These are phyloP conservation scores for Choiromyces venosus DNA, from an alignment of 495 filamentous ascomycete genomes.

Conservation along the genomic window DNA sequence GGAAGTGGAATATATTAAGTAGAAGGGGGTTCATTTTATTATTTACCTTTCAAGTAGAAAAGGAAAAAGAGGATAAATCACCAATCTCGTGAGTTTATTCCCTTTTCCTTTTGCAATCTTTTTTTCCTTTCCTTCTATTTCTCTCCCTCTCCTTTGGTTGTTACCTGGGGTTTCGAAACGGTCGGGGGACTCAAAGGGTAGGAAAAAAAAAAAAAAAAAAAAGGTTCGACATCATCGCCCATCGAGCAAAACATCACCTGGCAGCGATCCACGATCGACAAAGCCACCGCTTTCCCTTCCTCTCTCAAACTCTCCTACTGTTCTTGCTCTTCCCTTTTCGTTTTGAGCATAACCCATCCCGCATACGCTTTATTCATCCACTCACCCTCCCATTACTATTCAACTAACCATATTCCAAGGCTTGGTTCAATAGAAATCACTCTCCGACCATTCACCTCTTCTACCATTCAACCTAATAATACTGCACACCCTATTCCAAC, in stretches of 20 bases:
- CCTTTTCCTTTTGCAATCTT: neutral
- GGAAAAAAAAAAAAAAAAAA: conserved; percentile 4
- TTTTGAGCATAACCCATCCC: neutral
- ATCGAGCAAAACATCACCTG: conserved; percentile 37
- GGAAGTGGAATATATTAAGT: neutral
- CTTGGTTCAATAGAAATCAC: conserved; percentile 1
- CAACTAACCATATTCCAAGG: conserved; percentile 15
- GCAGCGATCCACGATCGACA: conserved; percentile 35
- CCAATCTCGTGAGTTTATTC: neutral
- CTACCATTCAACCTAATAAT: neutral
- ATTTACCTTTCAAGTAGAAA: too few species aligned
- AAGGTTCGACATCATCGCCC: conserved; percentile 35
- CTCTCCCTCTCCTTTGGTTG: conserved; percentile 17
- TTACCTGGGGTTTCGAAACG: conserved; percentile 33
- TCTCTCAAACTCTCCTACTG: neutral
- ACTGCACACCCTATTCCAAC: too few species aligned
- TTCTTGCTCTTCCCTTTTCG: neutral
- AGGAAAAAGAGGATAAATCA: neutral
- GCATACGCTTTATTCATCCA: neutral
- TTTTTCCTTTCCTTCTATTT: conserved; percentile 4
- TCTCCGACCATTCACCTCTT: neutral
- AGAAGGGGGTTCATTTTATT: too few species aligned
- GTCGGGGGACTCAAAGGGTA: conserved; percentile 9
- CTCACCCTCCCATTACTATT: conserved; percentile 10
- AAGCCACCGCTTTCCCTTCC: neutral